Evolutionary conservation across 2,329 filamentous ascomycete species (phyloP).

Genomic region (Microascus cirrosus): DNA sequence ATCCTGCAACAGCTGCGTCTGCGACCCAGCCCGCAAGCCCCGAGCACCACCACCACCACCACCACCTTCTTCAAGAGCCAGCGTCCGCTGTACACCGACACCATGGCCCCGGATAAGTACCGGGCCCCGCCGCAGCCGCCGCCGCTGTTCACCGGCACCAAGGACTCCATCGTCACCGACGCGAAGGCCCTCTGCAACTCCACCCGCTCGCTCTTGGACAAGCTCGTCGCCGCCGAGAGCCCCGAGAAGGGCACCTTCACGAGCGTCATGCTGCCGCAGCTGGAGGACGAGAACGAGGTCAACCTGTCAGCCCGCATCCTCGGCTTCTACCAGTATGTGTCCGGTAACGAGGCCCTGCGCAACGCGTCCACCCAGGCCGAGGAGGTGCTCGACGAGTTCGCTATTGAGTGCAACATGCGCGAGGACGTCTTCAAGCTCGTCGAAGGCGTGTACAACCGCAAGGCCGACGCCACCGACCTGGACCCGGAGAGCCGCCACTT

Average conservation of each 20-base stretch:
- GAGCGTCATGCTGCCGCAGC: constrained; percentile 53
- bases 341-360: constrained; percentile 53
- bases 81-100: constrained; percentile 21
- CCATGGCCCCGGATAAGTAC: constrained; percentile 58
- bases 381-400: constrained; percentile 64
- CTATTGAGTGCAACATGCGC: constrained; percentile 69
- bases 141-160: constrained; percentile 65
- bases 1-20: constrained; percentile 44
- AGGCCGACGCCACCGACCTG: constrained; percentile 41
- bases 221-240: constrained; percentile 51
- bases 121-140: constrained; percentile 67
- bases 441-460: constrained; percentile 41
- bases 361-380: constrained; percentile 69
- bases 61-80: constrained; percentile 6
- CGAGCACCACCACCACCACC: constrained; percentile 14
- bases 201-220: constrained; percentile 54
- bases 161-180: constrained; percentile 54
- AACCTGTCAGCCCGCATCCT: constrained; percentile 53
- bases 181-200: constrained; percentile 54
- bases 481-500: constrained; percentile 61
- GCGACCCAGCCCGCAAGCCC: constrained; percentile 10
- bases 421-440: constrained; percentile 67
- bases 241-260: constrained; percentile 39
- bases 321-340: constrained; percentile 73
- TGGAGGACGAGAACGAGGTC: constrained; percentile 58